Conservation (phyloP, 140 eudicot genomes). For the Anethum foeniculum region DNA sequence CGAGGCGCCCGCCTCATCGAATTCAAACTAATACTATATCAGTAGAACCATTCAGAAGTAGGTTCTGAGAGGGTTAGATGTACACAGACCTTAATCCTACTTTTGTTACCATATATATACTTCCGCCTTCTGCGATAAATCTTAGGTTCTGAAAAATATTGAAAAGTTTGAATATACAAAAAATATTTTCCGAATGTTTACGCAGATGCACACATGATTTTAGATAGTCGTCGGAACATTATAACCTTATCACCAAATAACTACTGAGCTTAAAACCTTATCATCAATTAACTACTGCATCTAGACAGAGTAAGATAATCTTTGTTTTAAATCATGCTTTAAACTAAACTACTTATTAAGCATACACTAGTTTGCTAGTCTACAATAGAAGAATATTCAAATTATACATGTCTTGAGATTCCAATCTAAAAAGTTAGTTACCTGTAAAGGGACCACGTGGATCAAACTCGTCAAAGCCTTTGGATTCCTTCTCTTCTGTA, state of each 20-base stretch:
- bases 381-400: neutral
- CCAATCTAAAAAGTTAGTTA: neutral
- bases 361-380: neutral
- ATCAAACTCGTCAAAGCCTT: slow-evolving; percentile 74
- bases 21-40: neutral
- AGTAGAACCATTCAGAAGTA: neutral
- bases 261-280: neutral
- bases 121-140: neutral
- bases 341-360: neutral
- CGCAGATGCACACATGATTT: neutral
- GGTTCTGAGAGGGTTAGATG: neutral
- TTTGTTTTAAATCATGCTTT: neutral
- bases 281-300: neutral
- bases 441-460: slow-evolving; percentile 69
- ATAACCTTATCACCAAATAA: neutral
- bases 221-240: neutral
- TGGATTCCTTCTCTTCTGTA: slow-evolving; percentile 30
- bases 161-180: neutral
- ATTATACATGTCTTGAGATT: neutral
- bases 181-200: neutral
- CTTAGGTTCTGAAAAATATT: neutral
- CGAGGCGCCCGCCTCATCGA: no score
- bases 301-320: neutral
- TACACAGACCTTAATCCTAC: no score
- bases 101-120: no score